These are phyloP conservation scores for Pachyrhizus erosus DNA, from an alignment of 306 rosid genomes.

Conservation along the genomic window DNA sequence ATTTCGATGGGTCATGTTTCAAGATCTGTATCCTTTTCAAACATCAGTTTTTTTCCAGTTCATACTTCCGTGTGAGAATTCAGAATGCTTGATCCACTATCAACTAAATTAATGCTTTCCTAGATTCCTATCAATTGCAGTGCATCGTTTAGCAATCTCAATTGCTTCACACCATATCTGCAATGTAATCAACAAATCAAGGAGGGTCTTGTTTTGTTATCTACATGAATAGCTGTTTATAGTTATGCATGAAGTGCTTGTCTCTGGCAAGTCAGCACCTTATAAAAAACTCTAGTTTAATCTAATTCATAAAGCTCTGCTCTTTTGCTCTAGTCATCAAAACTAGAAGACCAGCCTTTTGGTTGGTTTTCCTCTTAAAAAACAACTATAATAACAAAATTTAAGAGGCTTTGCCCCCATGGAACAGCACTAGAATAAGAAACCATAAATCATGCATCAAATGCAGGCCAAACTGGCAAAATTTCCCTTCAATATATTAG, in stretches of 20 bases:
- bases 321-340: background rate
- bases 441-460: slow-evolving; percentile 23
- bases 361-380: slow-evolving; percentile 1
- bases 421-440: slow-evolving; percentile 10
- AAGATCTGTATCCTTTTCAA: slow-evolving; percentile 7
- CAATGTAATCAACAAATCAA: background rate
- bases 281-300: slow-evolving; percentile 12
- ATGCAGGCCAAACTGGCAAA: slow-evolving; percentile 28
- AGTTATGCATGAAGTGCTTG: slow-evolving; percentile 19
- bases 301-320: background rate
- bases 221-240: background rate
- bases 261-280: slow-evolving; percentile 21
- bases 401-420: background rate
- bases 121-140: background rate
- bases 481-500: background rate
- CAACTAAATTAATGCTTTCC: slow-evolving; percentile 1
- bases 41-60: background rate
- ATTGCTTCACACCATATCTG: background rate
- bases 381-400: slow-evolving; percentile 5
- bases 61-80: background rate
- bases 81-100: slow-evolving; percentile 12
- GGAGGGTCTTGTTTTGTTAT: background rate
- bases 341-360: background rate
- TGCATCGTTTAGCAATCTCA: slow-evolving; percentile 4
- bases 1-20: background rate